Conservation (phyloP, 192 early-diverging fungal genomes). For the Phlyctochytrium arcticum region DNA sequence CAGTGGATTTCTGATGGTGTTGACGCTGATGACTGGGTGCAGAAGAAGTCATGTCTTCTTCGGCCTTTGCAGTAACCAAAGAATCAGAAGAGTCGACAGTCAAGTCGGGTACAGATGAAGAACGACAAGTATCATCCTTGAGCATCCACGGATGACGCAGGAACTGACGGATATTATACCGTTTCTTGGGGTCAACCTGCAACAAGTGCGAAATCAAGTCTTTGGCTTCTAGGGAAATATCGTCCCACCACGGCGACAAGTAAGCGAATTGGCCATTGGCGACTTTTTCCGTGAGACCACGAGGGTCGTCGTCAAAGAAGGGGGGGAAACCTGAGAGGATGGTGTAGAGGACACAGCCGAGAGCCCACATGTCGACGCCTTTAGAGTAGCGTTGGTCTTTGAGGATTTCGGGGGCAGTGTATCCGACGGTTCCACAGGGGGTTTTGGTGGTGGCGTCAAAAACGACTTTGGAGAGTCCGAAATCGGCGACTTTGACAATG, state of each 20-base stretch:
- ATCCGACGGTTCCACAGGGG: slow-evolving; percentile 89
- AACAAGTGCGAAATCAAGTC: slow-evolving; percentile 40
- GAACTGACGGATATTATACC: slow-evolving; percentile 33
- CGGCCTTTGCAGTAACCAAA: background rate
- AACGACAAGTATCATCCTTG: no score
- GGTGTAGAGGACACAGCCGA: slow-evolving; percentile 58
- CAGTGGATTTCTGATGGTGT: no score
- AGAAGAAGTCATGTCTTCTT: background rate
- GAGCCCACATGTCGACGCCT: slow-evolving; percentile 72
- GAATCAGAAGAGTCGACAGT: background rate
- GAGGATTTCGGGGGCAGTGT: slow-evolving; percentile 91
- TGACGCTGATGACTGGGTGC: background rate
- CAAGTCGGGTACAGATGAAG: background rate
- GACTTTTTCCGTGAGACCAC: slow-evolving; percentile 73
- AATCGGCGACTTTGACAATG: slow-evolving; percentile 80
- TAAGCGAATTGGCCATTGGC: slow-evolving; percentile 80
- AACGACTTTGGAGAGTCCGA: slow-evolving; percentile 83
- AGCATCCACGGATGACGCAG: slow-evolving; percentile 30
- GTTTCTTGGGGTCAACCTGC: slow-evolving; percentile 38
- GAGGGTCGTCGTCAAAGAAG: slow-evolving; percentile 39
- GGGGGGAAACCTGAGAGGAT: slow-evolving; percentile 48
- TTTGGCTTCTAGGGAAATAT: slow-evolving; percentile 63
- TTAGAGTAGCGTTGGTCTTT: slow-evolving; percentile 53
- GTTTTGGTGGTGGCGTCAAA: slow-evolving; percentile 81
- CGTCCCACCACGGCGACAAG: slow-evolving; percentile 88